Evolutionary conservation across 164 flowering plant species (phyloP), one percentile per base, ranked within the genome.

Genomic region (Tetrastigma voinierianum): DNA sequence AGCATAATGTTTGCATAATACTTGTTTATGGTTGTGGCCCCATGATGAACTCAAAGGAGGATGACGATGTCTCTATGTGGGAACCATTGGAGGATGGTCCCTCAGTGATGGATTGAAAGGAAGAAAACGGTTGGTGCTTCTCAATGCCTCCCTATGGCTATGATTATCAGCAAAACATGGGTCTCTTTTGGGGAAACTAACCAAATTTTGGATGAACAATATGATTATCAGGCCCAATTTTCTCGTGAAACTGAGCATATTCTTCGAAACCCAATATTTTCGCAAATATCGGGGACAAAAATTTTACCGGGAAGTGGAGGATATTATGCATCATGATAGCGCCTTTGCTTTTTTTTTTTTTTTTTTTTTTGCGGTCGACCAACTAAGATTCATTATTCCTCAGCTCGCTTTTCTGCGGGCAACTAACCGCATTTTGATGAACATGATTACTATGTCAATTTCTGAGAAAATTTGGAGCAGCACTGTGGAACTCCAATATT

Each of bases 1-100:
- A 48, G 77, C 70, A 76, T 70, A 83, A 59, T 68, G 71, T 13
- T 73, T 64, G 75, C 97, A 91, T 10, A n/a, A n/a, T n/a, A 60
- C 47, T 67, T 77, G 74, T 61, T 44, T 68, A 40, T 18, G 43
- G 63, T 1, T 47, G 25, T 40, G 9, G 64, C 63, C 60, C 51
- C 18, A 32, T 32, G 40, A 32, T 3, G 40, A 7, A 7, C 10
- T 59, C 13, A 44, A 19, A 58, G 32, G 44, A 46, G 17, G 49
- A 13, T 47, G 47, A 21, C 49, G 47, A n/a, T n/a, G n/a, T 14
- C 66, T 55, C 4, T 51, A 18, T n/a, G 53, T 14, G 40, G 61
- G 65, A 23, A 52, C 59, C 46, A 20, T 46, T 43, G 69, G 62
- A 57, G 48, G 64, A n/a, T n/a, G n/a, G n/a, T n/a, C n/a, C n/a